These are phyloP conservation scores for Penicillium atrosanguineum DNA, from an alignment of 495 filamentous ascomycete genomes.

Conservation along the genomic window DNA sequence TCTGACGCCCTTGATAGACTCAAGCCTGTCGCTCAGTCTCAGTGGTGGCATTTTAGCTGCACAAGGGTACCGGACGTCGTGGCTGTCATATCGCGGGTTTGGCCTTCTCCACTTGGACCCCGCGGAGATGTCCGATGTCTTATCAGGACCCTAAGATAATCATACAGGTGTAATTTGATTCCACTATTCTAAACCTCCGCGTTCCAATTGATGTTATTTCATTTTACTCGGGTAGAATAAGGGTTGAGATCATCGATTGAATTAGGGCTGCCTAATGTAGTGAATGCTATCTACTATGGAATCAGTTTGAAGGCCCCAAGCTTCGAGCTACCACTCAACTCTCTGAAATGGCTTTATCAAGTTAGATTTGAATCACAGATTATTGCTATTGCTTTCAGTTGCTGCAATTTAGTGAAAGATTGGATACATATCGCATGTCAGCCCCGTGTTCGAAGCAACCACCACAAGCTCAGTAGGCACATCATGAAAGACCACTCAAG, in stretches of 20 bases:
- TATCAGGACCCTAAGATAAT: background rate
- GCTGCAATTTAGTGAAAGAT: background rate
- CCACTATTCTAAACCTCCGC: background rate
- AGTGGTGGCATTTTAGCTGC: constrained; percentile 25
- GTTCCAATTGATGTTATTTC: background rate
- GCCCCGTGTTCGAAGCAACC: background rate
- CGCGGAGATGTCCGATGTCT: background rate
- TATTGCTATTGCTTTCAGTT: background rate
- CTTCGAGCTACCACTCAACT: background rate
- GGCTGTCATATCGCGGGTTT: background rate
- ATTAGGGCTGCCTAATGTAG: background rate
- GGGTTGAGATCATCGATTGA: background rate
- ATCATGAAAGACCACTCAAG: background rate
- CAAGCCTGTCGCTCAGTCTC: constrained; percentile 16
- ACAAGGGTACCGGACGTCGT: background rate
- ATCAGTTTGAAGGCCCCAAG: background rate
- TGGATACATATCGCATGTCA: background rate
- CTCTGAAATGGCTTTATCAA: too few species aligned
- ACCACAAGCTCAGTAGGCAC: background rate
- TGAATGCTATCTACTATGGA: background rate
- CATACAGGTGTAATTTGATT: background rate
- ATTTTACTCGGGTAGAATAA: background rate
- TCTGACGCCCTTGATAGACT: constrained; percentile 34
- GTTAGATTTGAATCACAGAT: background rate
- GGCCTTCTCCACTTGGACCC: background rate